A percentile compares a stretch with the other conserved stretches of the same genome.
These are phyloP conservation scores for Mucor lusitanicus DNA, from an alignment of 371 early-diverging fungal species.

Conservation along the genomic window DNA sequence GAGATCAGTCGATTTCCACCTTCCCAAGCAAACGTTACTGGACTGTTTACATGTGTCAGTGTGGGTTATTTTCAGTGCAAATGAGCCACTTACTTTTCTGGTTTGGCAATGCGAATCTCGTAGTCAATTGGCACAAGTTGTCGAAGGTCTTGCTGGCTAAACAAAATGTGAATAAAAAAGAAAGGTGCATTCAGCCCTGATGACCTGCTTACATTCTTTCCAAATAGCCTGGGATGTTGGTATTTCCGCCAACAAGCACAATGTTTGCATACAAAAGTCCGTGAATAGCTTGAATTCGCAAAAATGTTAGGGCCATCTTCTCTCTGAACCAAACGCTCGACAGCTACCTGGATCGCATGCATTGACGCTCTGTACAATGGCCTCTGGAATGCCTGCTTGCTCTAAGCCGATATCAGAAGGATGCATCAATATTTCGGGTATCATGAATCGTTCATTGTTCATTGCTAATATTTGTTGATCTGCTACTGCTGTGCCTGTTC, in stretches of 20 bases:
- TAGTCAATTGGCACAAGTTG: constrained; percentile 62
- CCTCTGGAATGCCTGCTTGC: constrained; percentile 82
- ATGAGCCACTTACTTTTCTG: constrained; percentile 57
- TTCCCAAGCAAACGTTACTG: constrained; percentile 57
- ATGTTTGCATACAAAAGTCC: constrained; percentile 77
- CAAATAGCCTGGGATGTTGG: constrained; percentile 66
- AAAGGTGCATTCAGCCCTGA: not conserved
- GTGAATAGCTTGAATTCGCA: constrained; percentile 49
- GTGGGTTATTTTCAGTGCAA: too few species aligned
- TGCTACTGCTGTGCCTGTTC: constrained; percentile 14
- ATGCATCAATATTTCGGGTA: constrained; percentile 83
- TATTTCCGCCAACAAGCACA: constrained; percentile 77
- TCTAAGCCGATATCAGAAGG: constrained; percentile 84
- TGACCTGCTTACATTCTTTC: constrained; percentile 62
- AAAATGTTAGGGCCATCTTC: not conserved
- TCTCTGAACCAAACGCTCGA: not conserved
- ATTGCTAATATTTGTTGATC: constrained; percentile 65
- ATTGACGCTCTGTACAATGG: constrained; percentile 66
- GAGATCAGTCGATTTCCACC: constrained; percentile 53
- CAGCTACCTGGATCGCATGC: constrained; percentile 54
- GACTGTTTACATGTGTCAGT: constrained; percentile 24
- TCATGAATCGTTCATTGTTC: constrained; percentile 85
- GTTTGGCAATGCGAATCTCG: constrained; percentile 62
- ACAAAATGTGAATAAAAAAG: not conserved
- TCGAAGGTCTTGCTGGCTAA: constrained; percentile 59